Percentiles rank a stretch among this genome's conserved stretches.
phyloP scores from a whole-genome alignment of 148 eudicot species.

The Rheum nobile region DNA sequence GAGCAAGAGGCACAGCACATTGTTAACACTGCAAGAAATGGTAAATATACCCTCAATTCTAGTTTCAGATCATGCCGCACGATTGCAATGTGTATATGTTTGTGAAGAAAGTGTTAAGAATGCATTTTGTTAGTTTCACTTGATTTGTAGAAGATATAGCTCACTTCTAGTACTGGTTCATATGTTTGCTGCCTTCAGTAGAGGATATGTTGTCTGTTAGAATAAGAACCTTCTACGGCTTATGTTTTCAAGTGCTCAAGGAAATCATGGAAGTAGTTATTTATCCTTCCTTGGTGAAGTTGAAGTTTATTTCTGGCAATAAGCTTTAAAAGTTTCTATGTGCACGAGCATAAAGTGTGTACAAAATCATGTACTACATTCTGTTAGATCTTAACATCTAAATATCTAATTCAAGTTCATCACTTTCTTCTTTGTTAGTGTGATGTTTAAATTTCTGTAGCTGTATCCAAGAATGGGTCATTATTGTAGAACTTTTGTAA shows the following conservation, averaged over 20 bases:
- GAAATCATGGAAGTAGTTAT: neutral
- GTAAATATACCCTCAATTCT: constrained; percentile 16
- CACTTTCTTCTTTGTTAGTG: neutral
- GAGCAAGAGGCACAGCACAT: constrained; percentile 94
- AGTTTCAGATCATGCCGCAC: neutral
- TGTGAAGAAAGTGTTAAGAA: neutral
- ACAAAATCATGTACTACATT: neutral
- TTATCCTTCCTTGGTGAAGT: neutral
- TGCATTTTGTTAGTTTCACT: neutral
- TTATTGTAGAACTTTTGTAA: neutral
- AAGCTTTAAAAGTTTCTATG: neutral
- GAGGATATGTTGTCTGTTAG: too few species aligned
- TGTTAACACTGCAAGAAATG: constrained; percentile 66
- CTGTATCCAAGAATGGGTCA: neutral
- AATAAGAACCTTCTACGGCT: too few species aligned
- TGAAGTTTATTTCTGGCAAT: neutral
- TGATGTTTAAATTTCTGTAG: neutral
- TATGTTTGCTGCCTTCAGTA: too few species aligned
- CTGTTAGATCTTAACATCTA: neutral
- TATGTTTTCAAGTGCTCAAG: neutral
- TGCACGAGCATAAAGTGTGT: neutral
- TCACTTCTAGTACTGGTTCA: neutral
- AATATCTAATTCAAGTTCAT: neutral
- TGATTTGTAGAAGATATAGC: neutral
- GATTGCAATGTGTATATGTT: too few species aligned